These are phyloP conservation scores for Mortierella sp. DNA, from an alignment of 371 early-diverging fungal species.

Conservation along the genomic window DNA sequence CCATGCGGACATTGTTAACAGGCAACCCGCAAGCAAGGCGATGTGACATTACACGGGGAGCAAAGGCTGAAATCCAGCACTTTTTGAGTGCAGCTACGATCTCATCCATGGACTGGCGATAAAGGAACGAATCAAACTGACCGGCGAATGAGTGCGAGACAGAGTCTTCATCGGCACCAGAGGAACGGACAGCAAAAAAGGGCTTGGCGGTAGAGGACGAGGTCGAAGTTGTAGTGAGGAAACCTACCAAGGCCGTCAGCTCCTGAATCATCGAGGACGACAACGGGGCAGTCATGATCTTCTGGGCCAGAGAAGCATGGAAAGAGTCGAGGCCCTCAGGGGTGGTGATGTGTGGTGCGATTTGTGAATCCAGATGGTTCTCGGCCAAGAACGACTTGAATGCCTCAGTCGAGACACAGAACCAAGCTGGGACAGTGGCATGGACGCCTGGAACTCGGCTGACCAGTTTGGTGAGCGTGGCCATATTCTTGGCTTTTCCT, in stretches of 20 bases:
- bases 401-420: slow-evolving; percentile 51
- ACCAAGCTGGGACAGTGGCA: slow-evolving; percentile 54
- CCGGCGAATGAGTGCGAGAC: slow-evolving; percentile 56
- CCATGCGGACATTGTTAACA: slow-evolving; percentile 50
- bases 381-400: slow-evolving; percentile 46
- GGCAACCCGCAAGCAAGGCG: slow-evolving; percentile 44
- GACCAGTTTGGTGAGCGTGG: slow-evolving; percentile 45
- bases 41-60: slow-evolving; percentile 56
- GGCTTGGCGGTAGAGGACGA: slow-evolving; percentile 21
- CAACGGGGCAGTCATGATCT: slow-evolving; percentile 44
- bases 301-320: slow-evolving; percentile 35
- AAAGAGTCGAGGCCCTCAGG: slow-evolving; percentile 46
- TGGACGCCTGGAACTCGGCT: slow-evolving; percentile 31
- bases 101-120: slow-evolving; percentile 49
- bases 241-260: slow-evolving; percentile 29
- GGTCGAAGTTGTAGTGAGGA: slow-evolving; percentile 21
- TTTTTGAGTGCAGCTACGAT: slow-evolving; percentile 48
- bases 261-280: slow-evolving; percentile 32
- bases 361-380: slow-evolving; percentile 39
- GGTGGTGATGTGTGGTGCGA: slow-evolving; percentile 32
- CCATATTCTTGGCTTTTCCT: slow-evolving; percentile 55
- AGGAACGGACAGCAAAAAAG: slow-evolving; percentile 56
- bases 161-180: slow-evolving; percentile 56
- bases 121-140: slow-evolving; percentile 55
- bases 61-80: slow-evolving; percentile 56